phyloP scores from a whole-genome alignment of 2,329 filamentous ascomycete genomes.

The Aspergillus novoparasiticus region DNA sequence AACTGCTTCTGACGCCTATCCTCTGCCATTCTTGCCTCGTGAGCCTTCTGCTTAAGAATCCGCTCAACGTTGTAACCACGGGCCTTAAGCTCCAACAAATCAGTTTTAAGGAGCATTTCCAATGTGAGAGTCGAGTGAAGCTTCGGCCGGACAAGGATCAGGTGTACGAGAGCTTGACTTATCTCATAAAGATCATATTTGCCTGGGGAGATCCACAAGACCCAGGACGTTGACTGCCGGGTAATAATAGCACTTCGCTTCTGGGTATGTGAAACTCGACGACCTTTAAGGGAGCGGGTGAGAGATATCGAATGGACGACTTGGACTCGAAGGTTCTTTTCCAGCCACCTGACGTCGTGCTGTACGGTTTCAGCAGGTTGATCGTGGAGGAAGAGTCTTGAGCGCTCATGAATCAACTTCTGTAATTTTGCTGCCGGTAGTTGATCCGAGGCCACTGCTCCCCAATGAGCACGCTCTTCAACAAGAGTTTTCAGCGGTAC shows the following conservation, averaged over 20 bases:
- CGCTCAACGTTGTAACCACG: constrained; percentile 97
- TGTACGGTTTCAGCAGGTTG: constrained; percentile 77
- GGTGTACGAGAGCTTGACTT: constrained; percentile 79
- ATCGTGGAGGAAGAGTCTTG: constrained; percentile 86
- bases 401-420: constrained; percentile 82
- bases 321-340: constrained; percentile 77
- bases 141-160: constrained; percentile 79
- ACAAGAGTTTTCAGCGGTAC: constrained; percentile 75
- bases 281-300: constrained; percentile 72
- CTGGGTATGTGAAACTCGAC: constrained; percentile 69
- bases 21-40: constrained; percentile 84
- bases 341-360: constrained; percentile 87
- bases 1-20: constrained; percentile 73
- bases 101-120: constrained; percentile 85
- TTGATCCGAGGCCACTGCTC: constrained; percentile 67
- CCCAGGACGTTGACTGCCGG: constrained; percentile 57
- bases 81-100: constrained; percentile 76
- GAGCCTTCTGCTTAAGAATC: constrained; percentile 83
- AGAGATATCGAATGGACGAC: constrained; percentile 78
- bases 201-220: constrained; percentile 74
- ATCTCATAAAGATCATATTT: constrained; percentile 88
- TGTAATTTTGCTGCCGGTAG: constrained; percentile 68
- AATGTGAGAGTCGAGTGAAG: constrained; percentile 88
- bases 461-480: constrained; percentile 75
- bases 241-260: constrained; percentile 74